Base-by-base conservation (phyloP, 2,329 filamentous ascomycete species). In the Hypoxylon sp. region DNA sequence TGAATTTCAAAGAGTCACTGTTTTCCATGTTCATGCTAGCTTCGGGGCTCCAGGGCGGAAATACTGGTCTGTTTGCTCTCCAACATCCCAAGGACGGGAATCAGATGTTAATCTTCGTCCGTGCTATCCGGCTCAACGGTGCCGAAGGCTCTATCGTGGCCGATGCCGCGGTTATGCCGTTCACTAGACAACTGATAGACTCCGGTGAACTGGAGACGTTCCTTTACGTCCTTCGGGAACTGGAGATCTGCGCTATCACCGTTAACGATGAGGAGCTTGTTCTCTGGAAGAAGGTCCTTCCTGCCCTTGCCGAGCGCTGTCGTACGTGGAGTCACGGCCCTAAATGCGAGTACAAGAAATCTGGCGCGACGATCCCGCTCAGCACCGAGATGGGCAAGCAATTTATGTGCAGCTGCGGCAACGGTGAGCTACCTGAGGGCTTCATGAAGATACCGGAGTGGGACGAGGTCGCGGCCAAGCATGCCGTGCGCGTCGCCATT, bases 221-320 rank as follows among this genome's bases (percentile, higher is more conserved):
- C 69, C 74, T 85, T 2, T 68, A 81, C 2, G 40, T 82, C 1
- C 67, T 83, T 0, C 75, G 78, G 13, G 74, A 76, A 8, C 74
- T 83, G 0, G n/a, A 60, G 54, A 64, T 80, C 60, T 78, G 78
- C 69, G 78, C 75, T 10, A 70, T 83, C n/a, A 74, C 57, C 0
- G 81, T 85, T 3, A 78, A 84, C 30, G 86, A 88, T 10, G 85
- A 82, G n/a, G 91, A 92, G 40, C 79, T 93, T 2, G 77, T 85
- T 1, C 77, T 85, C 8, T 87, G 84, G 85, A 85, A 85, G 72
- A 79, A 76, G 40, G 61, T 75, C 1, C 73, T 87, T 2, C 84
- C 84, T 0, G 79, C 81, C 0, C 67, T 85, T 53, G 83, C 76
- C 1, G 85, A 87, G 75, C 79, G 85, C 31, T 85, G 83, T 67